Base-by-base conservation (phyloP, 2,329 filamentous ascomycete genomes). In the Shiraia sp. region DNA sequence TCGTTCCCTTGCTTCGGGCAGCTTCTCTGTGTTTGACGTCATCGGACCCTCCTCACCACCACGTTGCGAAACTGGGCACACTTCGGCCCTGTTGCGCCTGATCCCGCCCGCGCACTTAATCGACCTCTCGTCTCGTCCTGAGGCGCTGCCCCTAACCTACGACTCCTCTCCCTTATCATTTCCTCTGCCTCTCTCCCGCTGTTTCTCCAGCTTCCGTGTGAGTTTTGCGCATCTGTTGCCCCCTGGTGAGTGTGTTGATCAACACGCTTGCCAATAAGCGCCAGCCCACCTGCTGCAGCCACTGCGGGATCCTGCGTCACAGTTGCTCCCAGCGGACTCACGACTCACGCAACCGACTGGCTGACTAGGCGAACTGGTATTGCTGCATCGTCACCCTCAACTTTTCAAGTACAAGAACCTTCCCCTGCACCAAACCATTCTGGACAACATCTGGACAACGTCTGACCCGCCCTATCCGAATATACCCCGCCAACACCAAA, bases 221-320 rank as follows among this genome's bases (percentile, higher is more conserved):
- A 25, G n/a, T 17, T 24, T 15, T 10, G n/a, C n/a, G n/a, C n/a
- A n/a, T n/a, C n/a, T n/a, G n/a, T n/a, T n/a, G n/a, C n/a, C n/a
- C n/a, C n/a, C n/a, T n/a, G 31, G 38, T 32, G 45, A 28, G 36
- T 36, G 42, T 42, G 47, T 29, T 51, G 45, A 51, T 49, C 51
- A 25, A 17, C 36, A 32, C 49, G 22, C 37, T 45, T 41, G 45
- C 54, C 52, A 45, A 51, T 48, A 49, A 44, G 38, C 47, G 44
- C 41, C 33, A 22, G 40, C 42, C 42, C 40, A 45, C 47, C 36
- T 57, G 53, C 53, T 49, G 48, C 53, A 47, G 22, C 40, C 44
- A 40, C 47, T 52, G 50, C 54, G 37, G 42, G 36, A 31, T 51
- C 47, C 50, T 51, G 51, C 45, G 16, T 34, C 42, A 33, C 41